These are phyloP conservation scores for Aspergillus tamarii DNA, from an alignment of 2,329 filamentous ascomycete genomes.

Conservation along the genomic window DNA sequence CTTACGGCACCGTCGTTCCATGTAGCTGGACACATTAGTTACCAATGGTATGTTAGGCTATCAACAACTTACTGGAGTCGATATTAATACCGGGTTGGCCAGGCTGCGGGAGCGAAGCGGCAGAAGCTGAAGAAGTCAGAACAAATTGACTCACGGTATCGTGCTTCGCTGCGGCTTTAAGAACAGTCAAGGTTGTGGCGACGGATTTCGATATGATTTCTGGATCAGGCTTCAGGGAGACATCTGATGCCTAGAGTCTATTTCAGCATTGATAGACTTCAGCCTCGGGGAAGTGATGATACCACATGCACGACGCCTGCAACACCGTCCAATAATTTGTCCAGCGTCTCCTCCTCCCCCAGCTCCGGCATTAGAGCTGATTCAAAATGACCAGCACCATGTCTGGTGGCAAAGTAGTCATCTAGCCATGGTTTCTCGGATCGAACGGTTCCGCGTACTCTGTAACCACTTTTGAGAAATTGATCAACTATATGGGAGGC, in stretches of 20 bases:
- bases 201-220: conserved; percentile 43
- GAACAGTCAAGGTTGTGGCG: neutral
- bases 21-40: conserved; percentile 12
- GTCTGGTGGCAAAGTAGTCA: conserved; percentile 34
- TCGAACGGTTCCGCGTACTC: conserved; percentile 52
- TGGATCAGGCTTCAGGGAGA: conserved; percentile 43
- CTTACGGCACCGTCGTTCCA: conserved; percentile 10
- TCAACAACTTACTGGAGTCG: neutral
- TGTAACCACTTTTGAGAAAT: conserved; percentile 46
- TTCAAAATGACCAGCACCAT: conserved; percentile 38
- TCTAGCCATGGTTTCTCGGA: conserved; percentile 40
- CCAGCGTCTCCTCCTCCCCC: conserved; percentile 39
- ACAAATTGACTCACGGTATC: neutral
- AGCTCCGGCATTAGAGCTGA: conserved; percentile 46
- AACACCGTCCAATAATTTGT: conserved; percentile 45
- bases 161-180: neutral
- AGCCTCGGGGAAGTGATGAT: neutral
- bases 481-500: conserved; percentile 47
- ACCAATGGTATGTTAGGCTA: neutral
- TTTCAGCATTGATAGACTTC: neutral
- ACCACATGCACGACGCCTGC: conserved; percentile 28
- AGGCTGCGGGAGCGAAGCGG: neutral
- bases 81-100: neutral
- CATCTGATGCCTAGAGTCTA: conserved; percentile 17
- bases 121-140: neutral